Base-by-base conservation (phyloP, 2,329 filamentous ascomycete species). In the Penicillium brevicompactum region DNA sequence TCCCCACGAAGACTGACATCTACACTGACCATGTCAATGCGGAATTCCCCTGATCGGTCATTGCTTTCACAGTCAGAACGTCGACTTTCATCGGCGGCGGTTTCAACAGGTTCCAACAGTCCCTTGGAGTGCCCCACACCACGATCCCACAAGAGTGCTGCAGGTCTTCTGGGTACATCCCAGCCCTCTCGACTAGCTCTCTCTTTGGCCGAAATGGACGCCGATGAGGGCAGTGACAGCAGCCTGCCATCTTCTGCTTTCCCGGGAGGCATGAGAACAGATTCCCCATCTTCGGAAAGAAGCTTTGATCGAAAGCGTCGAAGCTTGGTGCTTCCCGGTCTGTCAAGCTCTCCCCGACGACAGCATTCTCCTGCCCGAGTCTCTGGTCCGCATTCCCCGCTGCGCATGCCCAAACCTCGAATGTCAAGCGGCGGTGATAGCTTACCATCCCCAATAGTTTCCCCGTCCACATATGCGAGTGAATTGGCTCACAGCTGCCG, bases 121-220 rank as follows among this genome's bases (percentile, higher is more conserved):
- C 94, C 94, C 0, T 87, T 87, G 71, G 92, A 95, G 73, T 94
- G 91, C 58, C 90, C 90, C 10, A 99, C 94, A 3, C 94, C 94
- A 10, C 87, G 91, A 59, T 97, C 93, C 0, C 87, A 93, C 66
- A 86, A 84, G 48, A 84, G 83, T 59, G 78, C 78, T 52, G 79
- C 77, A 64, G 84, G 78, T 59, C 76, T 88, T 14, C 74, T 87
- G 4, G 80, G 82, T 7, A 84, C 84, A 51, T 77, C 82, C 49
- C 82, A 80, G 52, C 72, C 72, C 10, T 88, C 87, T 51, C 90
- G 92, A 51, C 85, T 92, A 27, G 87, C 87, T 3, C 92, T 92
- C 0, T 81, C 94, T 59, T 82, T 92, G 46, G 82, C 91, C 31
- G 93, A 96, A 64, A 92, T 90, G 60, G 94, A 99, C 71, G 87